A percentile compares a stretch with the other conserved stretches of the same genome.
These are phyloP conservation scores for Metschnikowia peoriensis DNA, from an alignment of 805 yeast genomes.

Conservation along the genomic window DNA sequence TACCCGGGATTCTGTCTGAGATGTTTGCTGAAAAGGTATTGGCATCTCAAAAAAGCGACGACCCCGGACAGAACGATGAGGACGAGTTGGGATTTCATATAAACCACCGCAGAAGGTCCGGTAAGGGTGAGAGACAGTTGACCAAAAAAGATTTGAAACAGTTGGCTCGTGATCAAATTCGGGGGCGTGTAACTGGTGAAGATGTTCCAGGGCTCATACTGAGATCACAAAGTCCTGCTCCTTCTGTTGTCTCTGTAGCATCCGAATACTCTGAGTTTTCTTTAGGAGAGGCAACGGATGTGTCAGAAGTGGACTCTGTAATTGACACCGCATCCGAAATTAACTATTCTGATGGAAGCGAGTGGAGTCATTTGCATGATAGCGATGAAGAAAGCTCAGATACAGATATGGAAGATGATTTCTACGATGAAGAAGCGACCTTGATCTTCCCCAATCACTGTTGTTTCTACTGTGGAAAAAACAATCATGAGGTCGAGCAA, in stretches of 20 bases:
- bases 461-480: constrained; percentile 58
- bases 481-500: constrained; percentile 51
- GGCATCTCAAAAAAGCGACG: constrained; percentile 12
- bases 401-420: constrained; percentile 34
- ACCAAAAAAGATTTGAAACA: constrained; percentile 41
- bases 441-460: constrained; percentile 46
- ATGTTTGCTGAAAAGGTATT: constrained; percentile 65
- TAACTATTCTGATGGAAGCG: constrained; percentile 29
- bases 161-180: constrained; percentile 14
- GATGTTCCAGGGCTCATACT: constrained; percentile 16
- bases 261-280: constrained; percentile 59
- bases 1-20: constrained; percentile 45
- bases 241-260: constrained; percentile 37
- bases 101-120: constrained; percentile 25
- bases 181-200: constrained; percentile 18
- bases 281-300: constrained; percentile 39
- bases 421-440: constrained; percentile 22
- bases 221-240: constrained; percentile 50
- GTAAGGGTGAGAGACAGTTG: constrained; percentile 28
- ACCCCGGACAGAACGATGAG: constrained; percentile 28
- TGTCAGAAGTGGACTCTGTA: constrained; percentile 25
- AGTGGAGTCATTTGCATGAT: constrained; percentile 17
- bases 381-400: constrained; percentile 17
- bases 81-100: constrained; percentile 57
- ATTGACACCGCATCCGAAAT: constrained; percentile 53